Base-by-base conservation (phyloP, 2,329 filamentous ascomycete species). In the Moelleriella libera region DNA sequence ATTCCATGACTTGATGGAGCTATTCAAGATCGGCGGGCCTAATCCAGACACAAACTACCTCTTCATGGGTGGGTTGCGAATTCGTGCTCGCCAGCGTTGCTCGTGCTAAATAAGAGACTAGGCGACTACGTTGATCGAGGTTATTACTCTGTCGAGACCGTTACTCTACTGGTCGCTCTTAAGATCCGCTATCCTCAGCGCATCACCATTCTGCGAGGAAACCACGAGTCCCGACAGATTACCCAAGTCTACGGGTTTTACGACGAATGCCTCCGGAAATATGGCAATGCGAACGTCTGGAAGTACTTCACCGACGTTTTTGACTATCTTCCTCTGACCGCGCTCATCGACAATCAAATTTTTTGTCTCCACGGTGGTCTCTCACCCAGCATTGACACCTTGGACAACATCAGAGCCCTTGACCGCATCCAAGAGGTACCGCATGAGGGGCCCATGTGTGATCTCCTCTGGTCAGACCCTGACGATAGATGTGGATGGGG, bases 231-330 rank as follows among this genome's bases (percentile, higher is more conserved):
- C 54, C 84, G 92, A 59, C 92, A 98, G 70, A 98, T 98, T 66
- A 98, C 92, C 43, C 90, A 97, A 68, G 92, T 98, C 50, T 98
- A 98, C 65, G 92, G 92, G 52, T 98, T 98, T 72, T 98, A 98
- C 72, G 92, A 97, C 66, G 92, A 98, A 68, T 98, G 92, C 65
- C 80, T 97, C 58, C 86, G 89, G 64, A 98, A 98, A 72, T 98
- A 98, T 65, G 92, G 92, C 66, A 97, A 96, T 62, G 90, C 92
- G 52, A 97, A 95, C 58, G 92, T 98, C 53, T 98, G 92, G 92
- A 96, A 96, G 74, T 96, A 88, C 65, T 98, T 95, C 66, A 96
- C 89, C 62, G 90, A 98, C 67, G 83, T 98, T 47, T 98, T 98
- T 70, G 92, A 98, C 71, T 98, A 92, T 71, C 85, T 98, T 40